Conservation (phyloP, 1,139 yeast genomes). For the Blastobotrys proliferans region DNA sequence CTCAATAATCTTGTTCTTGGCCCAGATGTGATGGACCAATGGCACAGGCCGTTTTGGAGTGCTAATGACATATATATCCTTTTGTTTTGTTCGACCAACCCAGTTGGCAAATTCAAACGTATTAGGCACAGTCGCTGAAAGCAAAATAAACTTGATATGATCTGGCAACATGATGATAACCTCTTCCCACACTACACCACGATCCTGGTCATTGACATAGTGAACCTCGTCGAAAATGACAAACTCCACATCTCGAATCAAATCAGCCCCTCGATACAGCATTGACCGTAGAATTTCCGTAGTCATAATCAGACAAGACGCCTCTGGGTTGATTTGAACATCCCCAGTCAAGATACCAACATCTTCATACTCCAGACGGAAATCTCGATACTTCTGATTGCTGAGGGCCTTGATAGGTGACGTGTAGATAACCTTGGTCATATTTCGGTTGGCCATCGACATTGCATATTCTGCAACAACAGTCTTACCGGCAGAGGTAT, state of each 20-base stretch:
- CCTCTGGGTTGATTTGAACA: constrained; percentile 96
- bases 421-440: constrained; percentile 89
- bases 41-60: constrained; percentile 97
- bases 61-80: constrained; percentile 91
- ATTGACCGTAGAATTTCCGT: constrained; percentile 92
- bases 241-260: constrained; percentile 94
- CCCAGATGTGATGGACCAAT: constrained; percentile 80
- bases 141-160: constrained; percentile 80
- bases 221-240: constrained; percentile 98
- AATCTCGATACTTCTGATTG: constrained; percentile 91
- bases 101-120: constrained; percentile 97
- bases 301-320: constrained; percentile 95
- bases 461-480: constrained; percentile 94
- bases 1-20: constrained; percentile 61
- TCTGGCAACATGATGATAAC: constrained; percentile 95
- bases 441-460: constrained; percentile 84
- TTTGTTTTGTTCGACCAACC: constrained; percentile 96
- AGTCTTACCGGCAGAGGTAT: constrained; percentile 90
- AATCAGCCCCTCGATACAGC: constrained; percentile 95
- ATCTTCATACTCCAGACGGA: constrained; percentile 79
- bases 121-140: constrained; percentile 96
- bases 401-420: constrained; percentile 92
- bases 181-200: constrained; percentile 99
- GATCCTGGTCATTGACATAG: constrained; percentile 90
- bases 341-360: constrained; percentile 98